Evolutionary conservation across 73 alveolate genomes (phyloP).

Genomic region (Tetrahymena borealis): DNA sequence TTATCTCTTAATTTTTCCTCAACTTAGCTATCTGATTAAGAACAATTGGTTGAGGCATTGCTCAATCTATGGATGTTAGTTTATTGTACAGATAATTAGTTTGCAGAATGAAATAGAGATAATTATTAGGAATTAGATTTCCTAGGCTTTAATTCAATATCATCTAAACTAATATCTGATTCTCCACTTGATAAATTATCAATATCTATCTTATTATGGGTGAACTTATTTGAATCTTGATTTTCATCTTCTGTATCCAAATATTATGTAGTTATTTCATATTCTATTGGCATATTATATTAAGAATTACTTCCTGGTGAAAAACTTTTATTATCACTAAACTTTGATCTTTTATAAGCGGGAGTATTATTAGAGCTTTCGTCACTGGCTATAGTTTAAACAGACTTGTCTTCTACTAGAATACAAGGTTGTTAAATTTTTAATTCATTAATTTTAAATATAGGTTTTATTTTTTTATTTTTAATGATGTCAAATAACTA

Average conservation of each 20-base stretch:
- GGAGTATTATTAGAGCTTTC: background rate
- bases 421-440: background rate
- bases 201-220: background rate
- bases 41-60: background rate
- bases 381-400: background rate
- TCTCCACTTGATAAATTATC: background rate
- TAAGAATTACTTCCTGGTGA: too few relatives aligned
- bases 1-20: background rate
- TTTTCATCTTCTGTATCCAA: background rate
- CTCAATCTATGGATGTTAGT: too few relatives aligned
- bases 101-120: too few relatives aligned
- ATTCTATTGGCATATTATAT: background rate
- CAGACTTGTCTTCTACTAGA: background rate
- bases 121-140: background rate
- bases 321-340: background rate
- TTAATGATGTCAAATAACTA: too few relatives aligned
- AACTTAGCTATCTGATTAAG: background rate
- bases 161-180: background rate
- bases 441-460: too few relatives aligned
- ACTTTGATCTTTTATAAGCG: background rate
- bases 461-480: too few relatives aligned
- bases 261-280: background rate
- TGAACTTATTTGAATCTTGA: background rate
- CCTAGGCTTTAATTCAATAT: background rate
- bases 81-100: too few relatives aligned